Percentiles rank a stretch among this genome's conserved stretches.
These are phyloP conservation scores for Blastocrithidia nonstop DNA, from an alignment of 208 protist species.

Conservation along the genomic window DNA sequence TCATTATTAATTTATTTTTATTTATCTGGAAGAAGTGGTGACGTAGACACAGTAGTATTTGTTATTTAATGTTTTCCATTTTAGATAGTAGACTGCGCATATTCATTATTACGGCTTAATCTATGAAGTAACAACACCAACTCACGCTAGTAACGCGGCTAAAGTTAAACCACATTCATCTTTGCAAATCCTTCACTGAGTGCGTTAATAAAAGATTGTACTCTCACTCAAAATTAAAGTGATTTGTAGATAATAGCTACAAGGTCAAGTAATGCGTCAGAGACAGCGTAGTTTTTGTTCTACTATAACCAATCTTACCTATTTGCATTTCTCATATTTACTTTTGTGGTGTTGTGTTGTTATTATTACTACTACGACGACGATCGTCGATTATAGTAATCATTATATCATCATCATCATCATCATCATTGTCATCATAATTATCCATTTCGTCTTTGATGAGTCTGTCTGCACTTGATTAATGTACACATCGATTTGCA, in stretches of 20 bases:
- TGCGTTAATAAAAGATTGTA: conserved; percentile 46
- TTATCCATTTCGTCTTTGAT: conserved; percentile 12
- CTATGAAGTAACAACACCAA: conserved; percentile 45
- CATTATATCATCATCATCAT: not conserved
- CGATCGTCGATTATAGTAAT: not conserved
- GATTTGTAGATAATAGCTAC: conserved; percentile 11
- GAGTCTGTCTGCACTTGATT: no score
- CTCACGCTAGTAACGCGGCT: conserved; percentile 52
- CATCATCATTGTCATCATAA: conserved; percentile 10
- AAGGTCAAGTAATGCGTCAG: not conserved
- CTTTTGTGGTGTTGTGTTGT: conserved; percentile 3
- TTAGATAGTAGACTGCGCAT: no score
- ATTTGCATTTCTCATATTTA: not conserved
- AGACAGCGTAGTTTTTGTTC: not conserved
- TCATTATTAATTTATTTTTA: no score
- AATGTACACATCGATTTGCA: conserved; percentile 5
- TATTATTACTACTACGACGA: not conserved
- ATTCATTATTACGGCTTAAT: no score
- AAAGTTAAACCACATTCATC: conserved; percentile 30
- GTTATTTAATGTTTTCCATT: no score
- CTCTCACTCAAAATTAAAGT: conserved; percentile 51
- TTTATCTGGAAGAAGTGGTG: no score
- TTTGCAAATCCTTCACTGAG: conserved; percentile 44
- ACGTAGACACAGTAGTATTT: no score
- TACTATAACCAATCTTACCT: not conserved